phyloP scores from a whole-genome alignment of 2,329 filamentous ascomycete genomes.

The Plenodomus biglobosus region DNA sequence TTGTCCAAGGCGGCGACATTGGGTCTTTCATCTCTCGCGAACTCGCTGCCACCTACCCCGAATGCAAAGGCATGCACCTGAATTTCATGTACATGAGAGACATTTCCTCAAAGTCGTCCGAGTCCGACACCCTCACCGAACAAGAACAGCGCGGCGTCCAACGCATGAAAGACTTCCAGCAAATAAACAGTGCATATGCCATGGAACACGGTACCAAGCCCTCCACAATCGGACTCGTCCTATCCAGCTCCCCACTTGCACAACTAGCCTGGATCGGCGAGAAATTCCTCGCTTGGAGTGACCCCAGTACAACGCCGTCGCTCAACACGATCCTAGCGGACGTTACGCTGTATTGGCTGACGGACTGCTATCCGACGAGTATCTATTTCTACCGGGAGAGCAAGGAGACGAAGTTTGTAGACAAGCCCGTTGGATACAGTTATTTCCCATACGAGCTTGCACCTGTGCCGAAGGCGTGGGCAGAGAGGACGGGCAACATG shows the following conservation, averaged over 20 bases:
- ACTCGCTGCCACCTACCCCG: slow-evolving; percentile 47
- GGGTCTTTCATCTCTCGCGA: slow-evolving; percentile 50
- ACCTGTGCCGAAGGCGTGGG: slow-evolving; percentile 46
- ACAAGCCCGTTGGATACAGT: slow-evolving; percentile 49
- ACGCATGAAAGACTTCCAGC: slow-evolving; percentile 44
- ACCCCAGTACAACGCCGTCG: slow-evolving; percentile 41
- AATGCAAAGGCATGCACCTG: slow-evolving; percentile 51
- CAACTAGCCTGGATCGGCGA: slow-evolving; percentile 62
- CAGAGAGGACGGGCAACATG: slow-evolving; percentile 42
- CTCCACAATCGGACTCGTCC: slow-evolving; percentile 58
- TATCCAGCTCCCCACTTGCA: slow-evolving; percentile 58
- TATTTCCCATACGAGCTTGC: slow-evolving; percentile 49
- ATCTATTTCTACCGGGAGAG: slow-evolving; percentile 55
- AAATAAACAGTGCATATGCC: slow-evolving; percentile 53
- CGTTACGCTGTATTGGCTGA: slow-evolving; percentile 60
- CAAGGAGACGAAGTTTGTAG: slow-evolving; percentile 30
- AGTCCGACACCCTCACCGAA: slow-evolving; percentile 23
- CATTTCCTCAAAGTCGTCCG: slow-evolving; percentile 15
- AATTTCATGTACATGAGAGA: slow-evolving; percentile 32
- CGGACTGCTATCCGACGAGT: slow-evolving; percentile 50
- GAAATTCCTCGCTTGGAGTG: slow-evolving; percentile 59
- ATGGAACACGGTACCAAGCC: slow-evolving; percentile 57
- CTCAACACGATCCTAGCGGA: slow-evolving; percentile 52
- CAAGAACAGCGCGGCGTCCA: slow-evolving; percentile 46
- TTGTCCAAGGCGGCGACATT: slow-evolving; percentile 61